Base-by-base conservation (phyloP, 2,329 filamentous ascomycete genomes). In the Cryphonectria nitschkei region DNA sequence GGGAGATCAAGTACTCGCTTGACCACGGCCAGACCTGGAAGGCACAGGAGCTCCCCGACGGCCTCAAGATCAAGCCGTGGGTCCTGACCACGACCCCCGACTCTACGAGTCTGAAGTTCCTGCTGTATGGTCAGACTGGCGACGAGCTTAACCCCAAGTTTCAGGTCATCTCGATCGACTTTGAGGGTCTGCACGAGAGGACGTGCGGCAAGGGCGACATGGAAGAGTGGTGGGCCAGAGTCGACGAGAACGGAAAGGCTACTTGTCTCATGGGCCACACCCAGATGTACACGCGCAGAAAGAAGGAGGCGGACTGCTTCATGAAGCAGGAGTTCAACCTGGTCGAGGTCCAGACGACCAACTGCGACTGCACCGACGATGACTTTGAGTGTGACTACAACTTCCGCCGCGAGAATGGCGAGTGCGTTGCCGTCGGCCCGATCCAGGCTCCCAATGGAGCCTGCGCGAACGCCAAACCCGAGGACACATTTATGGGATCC, bases 311-410 rank as follows among this genome's bases (percentile, higher is more conserved):
- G 26, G 89, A 97, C 72, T 99, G 97, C 81, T 97, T 98, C 79
- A 87, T 98, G 75, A 92, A 93, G 76, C 86, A 93, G 72, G 89
- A 95, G 68, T 98, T 97, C 83, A 90, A 94, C 77, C 92, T 96
- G 73, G 90, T 93, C 0, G 81, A 88, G 46, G 89, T 92, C 1
- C 84, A 90, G 72, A 91, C 88, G 39, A 89, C 93, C 76, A 81
- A 89, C 63, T 99, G 96, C 84, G 89, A 93, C 56, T 99, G 96
- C 81, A 90, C 90, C 0, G 89, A 92, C 70, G 84, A 86, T 46
- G 97, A 99, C 80, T 99, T 97, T 79, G 96, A 99, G 82, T 99
- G 96, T 79, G 95, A 98, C 78, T 97, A 93, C 85, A 97, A 97
- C 80, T 98, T 97, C 71, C 88, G 88, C 50, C 84, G 88, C 3